Evolutionary conservation across 306 rosid genomes (phyloP).

Genomic region (Castanea sativa): DNA sequence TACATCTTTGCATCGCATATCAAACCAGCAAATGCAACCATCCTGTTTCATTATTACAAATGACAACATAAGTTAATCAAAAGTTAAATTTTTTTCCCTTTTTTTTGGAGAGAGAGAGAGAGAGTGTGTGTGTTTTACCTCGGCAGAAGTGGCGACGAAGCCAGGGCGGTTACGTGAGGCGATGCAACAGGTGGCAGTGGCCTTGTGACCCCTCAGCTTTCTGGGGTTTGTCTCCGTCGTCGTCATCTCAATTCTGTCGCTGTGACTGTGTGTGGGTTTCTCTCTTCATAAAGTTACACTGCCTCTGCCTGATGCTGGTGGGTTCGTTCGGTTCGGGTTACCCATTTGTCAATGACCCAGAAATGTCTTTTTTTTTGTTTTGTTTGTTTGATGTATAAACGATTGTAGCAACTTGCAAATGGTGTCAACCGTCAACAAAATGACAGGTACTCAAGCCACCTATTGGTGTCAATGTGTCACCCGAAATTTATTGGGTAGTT

Average conservation of each 20-base stretch:
- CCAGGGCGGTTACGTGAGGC: slow-evolving; percentile 62
- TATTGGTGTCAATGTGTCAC: too few species aligned
- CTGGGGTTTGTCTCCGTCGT: slow-evolving; percentile 45
- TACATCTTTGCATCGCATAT: slow-evolving; percentile 74
- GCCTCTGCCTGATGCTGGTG: too few species aligned
- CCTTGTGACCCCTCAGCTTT: slow-evolving; percentile 69
- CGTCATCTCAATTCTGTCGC: neutral
- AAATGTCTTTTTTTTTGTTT: too few species aligned
- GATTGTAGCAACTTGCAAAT: too few species aligned
- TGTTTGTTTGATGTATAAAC: too few species aligned
- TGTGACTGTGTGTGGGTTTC: neutral
- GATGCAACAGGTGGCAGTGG: slow-evolving; percentile 68
- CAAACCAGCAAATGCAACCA: slow-evolving; percentile 95
- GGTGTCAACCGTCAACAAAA: too few species aligned
- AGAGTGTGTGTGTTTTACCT: slow-evolving; percentile 31
- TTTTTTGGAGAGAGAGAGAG: neutral
- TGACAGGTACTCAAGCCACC: too few species aligned
- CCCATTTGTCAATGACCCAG: too few species aligned
- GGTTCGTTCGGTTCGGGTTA: too few species aligned
- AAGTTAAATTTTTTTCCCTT: too few species aligned
- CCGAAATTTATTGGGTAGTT: too few species aligned
- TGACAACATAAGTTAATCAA: neutral
- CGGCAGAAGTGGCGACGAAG: slow-evolving; percentile 72
- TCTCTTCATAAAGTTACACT: neutral
- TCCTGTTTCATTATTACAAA: slow-evolving; percentile 38